Base-by-base conservation (phyloP, 2,329 filamentous ascomycete species). In the Aureobasidium sp. region DNA sequence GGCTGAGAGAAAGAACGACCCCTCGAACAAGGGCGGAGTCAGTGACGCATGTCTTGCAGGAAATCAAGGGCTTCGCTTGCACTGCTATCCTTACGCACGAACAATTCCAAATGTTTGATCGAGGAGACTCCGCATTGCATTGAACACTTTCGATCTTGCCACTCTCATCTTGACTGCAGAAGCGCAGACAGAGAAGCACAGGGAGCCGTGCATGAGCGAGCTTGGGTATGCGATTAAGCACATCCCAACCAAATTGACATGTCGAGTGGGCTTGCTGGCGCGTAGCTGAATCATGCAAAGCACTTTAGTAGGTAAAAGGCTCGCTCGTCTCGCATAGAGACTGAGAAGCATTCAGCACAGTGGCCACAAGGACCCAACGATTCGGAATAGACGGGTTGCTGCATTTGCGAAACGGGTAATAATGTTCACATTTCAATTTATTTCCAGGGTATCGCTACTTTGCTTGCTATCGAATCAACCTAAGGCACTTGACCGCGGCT, bases 81-180 rank as follows among this genome's bases (percentile, higher is more conserved):
- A 32, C 29, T 51, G 5, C 4, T n/a, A 12, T 20, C 17, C 13
- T 29, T 32, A 43, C 51, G 51, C 51, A 43, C 26, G 37, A 43
- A 55, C 20, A 20, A 55, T 55, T 55, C 51, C 51, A 55, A 55
- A 55, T 55, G 51, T 20, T 53, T 20, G 26, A 37, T 37, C 34
- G 41, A 44, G 39, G 39, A 2, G 32, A 24, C 51, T 55, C 17
- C 9, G 37, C 51, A 55, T 43, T 41, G 36, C 51, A 43, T 43
- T 32, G 6, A 48, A 36, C 26, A 29, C 6, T 29, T 37, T 47
- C 55, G 39, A 46, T 44, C 37, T 48, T 57, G 51, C 51, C 34
- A 24, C 36, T 29, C 2, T 20, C 7, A 13, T 36, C 13, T 17
- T 20, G 32, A 34, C 32, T 34, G 32, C 32, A 34, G 9, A 32